These are phyloP conservation scores for Boeremia exigua DNA, from an alignment of 2,329 filamentous ascomycete species.

Conservation along the genomic window DNA sequence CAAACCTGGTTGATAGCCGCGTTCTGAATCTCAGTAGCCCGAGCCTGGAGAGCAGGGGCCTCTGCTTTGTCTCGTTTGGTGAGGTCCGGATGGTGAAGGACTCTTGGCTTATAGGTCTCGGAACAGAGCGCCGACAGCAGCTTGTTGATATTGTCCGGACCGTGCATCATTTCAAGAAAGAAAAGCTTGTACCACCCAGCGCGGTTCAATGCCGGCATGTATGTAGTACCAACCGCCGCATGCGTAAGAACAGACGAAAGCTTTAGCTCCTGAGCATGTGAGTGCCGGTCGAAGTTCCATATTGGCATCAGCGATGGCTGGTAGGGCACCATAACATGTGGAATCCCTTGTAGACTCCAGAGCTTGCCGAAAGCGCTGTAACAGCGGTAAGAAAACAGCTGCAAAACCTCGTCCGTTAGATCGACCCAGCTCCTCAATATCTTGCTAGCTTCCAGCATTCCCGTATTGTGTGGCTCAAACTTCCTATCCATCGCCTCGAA, in stretches of 20 bases:
- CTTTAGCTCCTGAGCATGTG: conserved; percentile 32
- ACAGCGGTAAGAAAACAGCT: conserved; percentile 35
- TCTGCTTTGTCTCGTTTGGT: conserved; percentile 37
- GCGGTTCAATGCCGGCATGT: conserved; percentile 45
- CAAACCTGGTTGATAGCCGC: conserved; percentile 37
- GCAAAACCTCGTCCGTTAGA: conserved; percentile 34
- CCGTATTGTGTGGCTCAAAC: conserved; percentile 44
- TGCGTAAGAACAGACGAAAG: conserved; percentile 21
- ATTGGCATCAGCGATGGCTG: conserved; percentile 33
- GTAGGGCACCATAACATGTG: conserved; percentile 44
- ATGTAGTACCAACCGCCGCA: conserved; percentile 23
- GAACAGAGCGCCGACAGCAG: conserved; percentile 34
- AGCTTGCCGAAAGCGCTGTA: conserved; percentile 41
- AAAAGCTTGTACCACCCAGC: conserved; percentile 47
- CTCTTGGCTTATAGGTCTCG: conserved; percentile 41
- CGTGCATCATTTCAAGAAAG: conserved; percentile 39
- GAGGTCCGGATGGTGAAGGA: conserved; percentile 42
- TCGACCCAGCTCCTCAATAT: conserved; percentile 41
- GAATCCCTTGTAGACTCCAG: conserved; percentile 43
- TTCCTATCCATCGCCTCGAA: conserved; percentile 44
- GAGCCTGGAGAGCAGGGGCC: conserved; percentile 28
- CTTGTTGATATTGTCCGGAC: conserved; percentile 37
- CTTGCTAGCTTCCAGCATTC: conserved; percentile 43
- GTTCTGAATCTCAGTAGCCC: conserved; percentile 32
- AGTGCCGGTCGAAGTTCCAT: conserved; percentile 38